Percentiles rank a stretch among this genome's conserved stretches.
Conservation (phyloP, 2,329 filamentous ascomycete genomes). For the Epichloe uncinata region DNA sequence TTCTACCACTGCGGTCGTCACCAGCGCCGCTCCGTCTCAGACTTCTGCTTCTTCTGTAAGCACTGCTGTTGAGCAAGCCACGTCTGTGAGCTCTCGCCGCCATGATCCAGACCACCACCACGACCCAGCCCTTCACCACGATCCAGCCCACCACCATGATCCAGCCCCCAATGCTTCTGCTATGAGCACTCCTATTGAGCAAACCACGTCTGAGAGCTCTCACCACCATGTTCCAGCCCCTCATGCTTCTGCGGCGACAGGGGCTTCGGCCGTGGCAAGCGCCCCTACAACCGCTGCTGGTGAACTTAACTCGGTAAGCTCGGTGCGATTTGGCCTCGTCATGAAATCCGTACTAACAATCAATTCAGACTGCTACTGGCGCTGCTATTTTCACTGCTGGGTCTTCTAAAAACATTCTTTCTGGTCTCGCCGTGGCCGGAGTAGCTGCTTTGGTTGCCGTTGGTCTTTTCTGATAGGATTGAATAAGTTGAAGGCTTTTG, state of each 20-base stretch:
- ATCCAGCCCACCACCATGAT: not conserved
- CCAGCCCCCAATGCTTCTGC: not conserved
- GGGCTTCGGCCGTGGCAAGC: not conserved
- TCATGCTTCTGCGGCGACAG: not conserved
- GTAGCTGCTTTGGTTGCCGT: constrained; percentile 3
- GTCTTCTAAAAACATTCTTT: constrained; percentile 1
- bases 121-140: not conserved
- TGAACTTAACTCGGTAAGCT: not conserved
- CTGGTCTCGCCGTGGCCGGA: constrained; percentile 6
- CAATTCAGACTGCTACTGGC: not conserved
- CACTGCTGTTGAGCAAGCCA: not conserved
- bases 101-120: too few species aligned
- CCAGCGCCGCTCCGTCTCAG: not conserved
- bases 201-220: not conserved
- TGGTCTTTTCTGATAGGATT: constrained; percentile 9
- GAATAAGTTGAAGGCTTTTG: too few species aligned
- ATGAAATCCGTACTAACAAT: not conserved
- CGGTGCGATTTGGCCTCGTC: too few species aligned
- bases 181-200: not conserved
- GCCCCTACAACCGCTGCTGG: not conserved
- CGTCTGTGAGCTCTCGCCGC: not conserved
- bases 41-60: not conserved
- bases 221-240: not conserved
- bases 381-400: constrained; percentile 5
- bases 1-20: constrained; percentile 4